phyloP scores from a whole-genome alignment of 768 basidiomycete genomes.

The Cyathus striatus region DNA sequence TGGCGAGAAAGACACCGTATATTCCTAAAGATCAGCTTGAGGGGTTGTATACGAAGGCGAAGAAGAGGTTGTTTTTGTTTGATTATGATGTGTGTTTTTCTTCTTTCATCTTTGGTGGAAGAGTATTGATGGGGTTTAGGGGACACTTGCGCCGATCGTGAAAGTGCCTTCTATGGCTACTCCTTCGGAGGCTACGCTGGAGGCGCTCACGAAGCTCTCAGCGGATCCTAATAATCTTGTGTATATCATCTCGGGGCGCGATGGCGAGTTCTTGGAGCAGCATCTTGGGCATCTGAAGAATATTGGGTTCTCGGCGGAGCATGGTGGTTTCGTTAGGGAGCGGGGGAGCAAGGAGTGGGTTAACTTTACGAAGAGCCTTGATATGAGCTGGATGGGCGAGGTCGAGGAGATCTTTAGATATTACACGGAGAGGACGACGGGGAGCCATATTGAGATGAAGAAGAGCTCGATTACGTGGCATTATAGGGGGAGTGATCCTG shows the following conservation, averaged over 20 bases:
- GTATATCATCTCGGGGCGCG: conserved; percentile 96
- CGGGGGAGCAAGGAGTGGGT: conserved; percentile 67
- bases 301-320: conserved; percentile 93
- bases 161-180: conserved; percentile 86
- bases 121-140: conserved; percentile 37
- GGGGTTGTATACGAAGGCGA: conserved; percentile 57
- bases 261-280: conserved; percentile 85
- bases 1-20: conserved; percentile 80
- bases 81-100: conserved; percentile 81
- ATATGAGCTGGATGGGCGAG: conserved; percentile 98
- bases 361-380: conserved; percentile 86
- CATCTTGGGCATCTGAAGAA: conserved; percentile 81
- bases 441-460: conserved; percentile 95
- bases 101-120: conserved; percentile 1
- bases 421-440: conserved; percentile 95
- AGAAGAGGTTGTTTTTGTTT: conserved; percentile 87
- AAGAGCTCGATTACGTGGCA: conserved; percentile 99
- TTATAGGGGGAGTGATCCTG: conserved; percentile 87
- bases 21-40: conserved; percentile 62
- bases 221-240: conserved; percentile 86
- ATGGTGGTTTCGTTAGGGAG: conserved; percentile 86
- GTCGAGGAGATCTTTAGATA: conserved; percentile 95
- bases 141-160: conserved; percentile 95
- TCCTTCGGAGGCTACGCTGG: conserved; percentile 70
- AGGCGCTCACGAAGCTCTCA: conserved; percentile 66